A percentile compares a stretch with the other conserved stretches of the same genome.
Conservation (phyloP, 108 stramenopile genomes). For the Nannochloropsis oceanica region DNA sequence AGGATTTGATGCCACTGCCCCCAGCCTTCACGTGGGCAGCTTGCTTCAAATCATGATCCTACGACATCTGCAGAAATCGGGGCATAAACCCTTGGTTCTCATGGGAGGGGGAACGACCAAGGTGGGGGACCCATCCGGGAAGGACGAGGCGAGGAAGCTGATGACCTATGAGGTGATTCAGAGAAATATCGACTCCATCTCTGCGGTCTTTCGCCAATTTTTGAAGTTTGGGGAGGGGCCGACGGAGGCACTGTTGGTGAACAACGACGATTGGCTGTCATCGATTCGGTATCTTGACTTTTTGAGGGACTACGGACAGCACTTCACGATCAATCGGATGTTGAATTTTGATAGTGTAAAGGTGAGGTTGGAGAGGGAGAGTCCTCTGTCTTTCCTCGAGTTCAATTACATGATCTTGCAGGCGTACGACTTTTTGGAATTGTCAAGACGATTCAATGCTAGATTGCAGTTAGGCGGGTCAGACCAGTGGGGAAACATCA, state of each 20-base stretch:
- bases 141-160: slow-evolving; percentile 73
- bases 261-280: slow-evolving; percentile 87
- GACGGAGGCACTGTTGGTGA: slow-evolving; percentile 53
- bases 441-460: slow-evolving; percentile 53
- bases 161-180: slow-evolving; percentile 62
- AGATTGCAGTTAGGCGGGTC: slow-evolving; percentile 83
- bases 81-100: slow-evolving; percentile 73
- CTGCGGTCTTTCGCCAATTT: slow-evolving; percentile 61
- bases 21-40: slow-evolving; percentile 88
- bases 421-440: slow-evolving; percentile 91
- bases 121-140: slow-evolving; percentile 95
- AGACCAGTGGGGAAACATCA: slow-evolving; percentile 99
- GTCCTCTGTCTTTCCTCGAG: slow-evolving; percentile 85
- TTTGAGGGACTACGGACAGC: slow-evolving; percentile 82
- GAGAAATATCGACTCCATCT: slow-evolving; percentile 59
- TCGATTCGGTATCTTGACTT: slow-evolving; percentile 68
- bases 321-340: slow-evolving; percentile 97
- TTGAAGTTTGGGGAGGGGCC: slow-evolving; percentile 50
- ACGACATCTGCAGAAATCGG: slow-evolving; percentile 66
- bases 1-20: slow-evolving; percentile 95
- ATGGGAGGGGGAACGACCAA: slow-evolving; percentile 89
- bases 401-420: slow-evolving; percentile 98
- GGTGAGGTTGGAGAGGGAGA: slow-evolving; percentile 69
- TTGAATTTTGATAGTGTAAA: slow-evolving; percentile 79
- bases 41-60: slow-evolving; percentile 93